Evolutionary conservation across 805 yeast species (phyloP).

Genomic region (Nakazawaea wyomingensis): DNA sequence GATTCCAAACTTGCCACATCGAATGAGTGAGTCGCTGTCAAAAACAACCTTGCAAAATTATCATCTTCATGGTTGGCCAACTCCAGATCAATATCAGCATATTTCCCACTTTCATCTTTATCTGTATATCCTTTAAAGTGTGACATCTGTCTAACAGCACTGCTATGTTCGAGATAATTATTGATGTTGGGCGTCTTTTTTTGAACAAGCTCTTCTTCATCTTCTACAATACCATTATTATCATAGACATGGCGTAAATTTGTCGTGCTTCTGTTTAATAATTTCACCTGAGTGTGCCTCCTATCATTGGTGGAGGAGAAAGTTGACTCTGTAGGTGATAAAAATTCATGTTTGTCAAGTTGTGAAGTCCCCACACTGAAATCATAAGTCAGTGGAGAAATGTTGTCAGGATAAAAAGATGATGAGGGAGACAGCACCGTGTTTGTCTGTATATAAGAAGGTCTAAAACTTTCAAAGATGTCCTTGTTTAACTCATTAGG

Average conservation of each 20-base stretch:
- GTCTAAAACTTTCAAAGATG: conserved; percentile 11
- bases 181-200: background rate
- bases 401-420: conserved; percentile 2
- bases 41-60: conserved; percentile 49
- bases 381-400: conserved; percentile 5
- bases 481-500: conserved; percentile 12
- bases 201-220: background rate
- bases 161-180: background rate
- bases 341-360: background rate
- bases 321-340: conserved; percentile 9
- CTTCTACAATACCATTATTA: background rate
- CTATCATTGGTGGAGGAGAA: conserved; percentile 7
- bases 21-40: conserved; percentile 54
- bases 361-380: conserved; percentile 6
- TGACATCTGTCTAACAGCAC: too few species aligned
- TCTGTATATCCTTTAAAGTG: too few species aligned
- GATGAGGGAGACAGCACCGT: conserved; percentile 6
- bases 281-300: conserved; percentile 10
- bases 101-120: too few species aligned
- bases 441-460: conserved; percentile 1
- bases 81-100: conserved; percentile 5
- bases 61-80: conserved; percentile 24
- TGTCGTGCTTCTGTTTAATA: conserved; percentile 8
- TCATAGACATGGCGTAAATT: background rate
- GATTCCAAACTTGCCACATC: conserved; percentile 57